These are phyloP conservation scores for Starmera dryadoides DNA, from an alignment of 805 yeast genomes.

Conservation along the genomic window DNA sequence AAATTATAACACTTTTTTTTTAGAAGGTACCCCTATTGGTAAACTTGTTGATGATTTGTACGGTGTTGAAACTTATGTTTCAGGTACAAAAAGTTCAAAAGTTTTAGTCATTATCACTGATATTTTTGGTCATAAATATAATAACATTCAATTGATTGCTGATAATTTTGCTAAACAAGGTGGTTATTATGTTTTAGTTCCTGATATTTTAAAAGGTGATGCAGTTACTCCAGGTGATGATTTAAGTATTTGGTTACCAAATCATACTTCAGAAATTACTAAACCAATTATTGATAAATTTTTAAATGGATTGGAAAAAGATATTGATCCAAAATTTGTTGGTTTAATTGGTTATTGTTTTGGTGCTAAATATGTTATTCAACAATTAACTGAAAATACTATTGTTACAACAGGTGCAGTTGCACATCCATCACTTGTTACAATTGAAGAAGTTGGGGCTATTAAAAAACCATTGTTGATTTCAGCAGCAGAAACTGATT, in stretches of 20 bases:
- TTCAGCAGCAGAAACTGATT: constrained; percentile 70
- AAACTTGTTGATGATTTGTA: constrained; percentile 25
- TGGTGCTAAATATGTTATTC: constrained; percentile 69
- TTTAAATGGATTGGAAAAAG: constrained; percentile 34
- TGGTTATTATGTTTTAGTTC: constrained; percentile 63
- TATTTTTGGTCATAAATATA: constrained; percentile 52
- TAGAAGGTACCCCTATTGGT: constrained; percentile 45
- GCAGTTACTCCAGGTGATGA: constrained; percentile 26
- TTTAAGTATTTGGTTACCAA: constrained; percentile 40
- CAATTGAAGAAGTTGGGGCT: constrained; percentile 54
- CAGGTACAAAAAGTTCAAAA: constrained; percentile 38
- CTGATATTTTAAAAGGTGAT: constrained; percentile 62
- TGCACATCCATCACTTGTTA: constrained; percentile 80
- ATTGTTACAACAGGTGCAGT: constrained; percentile 55
- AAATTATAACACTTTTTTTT: background rate
- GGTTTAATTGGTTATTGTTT: constrained; percentile 75
- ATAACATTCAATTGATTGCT: constrained; percentile 56
- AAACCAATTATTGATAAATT: constrained; percentile 41
- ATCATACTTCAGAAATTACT: constrained; percentile 44
- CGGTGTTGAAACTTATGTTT: constrained; percentile 38
- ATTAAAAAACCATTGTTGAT: constrained; percentile 50
- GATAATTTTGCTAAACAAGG: constrained; percentile 57
- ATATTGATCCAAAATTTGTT: constrained; percentile 38
- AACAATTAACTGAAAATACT: constrained; percentile 33
- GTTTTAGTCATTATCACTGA: constrained; percentile 64